A percentile compares a stretch with the other conserved stretches of the same genome.
Evolutionary conservation across 306 rosid genomes (phyloP).

Genomic region (Cicer judaicum): DNA sequence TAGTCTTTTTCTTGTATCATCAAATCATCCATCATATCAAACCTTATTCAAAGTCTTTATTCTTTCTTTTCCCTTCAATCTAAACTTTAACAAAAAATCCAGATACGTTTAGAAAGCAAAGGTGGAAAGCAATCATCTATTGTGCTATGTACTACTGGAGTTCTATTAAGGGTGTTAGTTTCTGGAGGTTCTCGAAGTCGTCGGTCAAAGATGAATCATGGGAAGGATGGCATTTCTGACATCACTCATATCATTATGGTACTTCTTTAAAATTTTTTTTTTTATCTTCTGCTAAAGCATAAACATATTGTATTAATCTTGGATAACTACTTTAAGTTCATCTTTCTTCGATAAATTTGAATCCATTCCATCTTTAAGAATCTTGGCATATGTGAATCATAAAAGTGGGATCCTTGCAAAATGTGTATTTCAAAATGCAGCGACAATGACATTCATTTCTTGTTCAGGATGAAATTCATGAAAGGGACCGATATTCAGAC

Average conservation of each 20-base stretch:
- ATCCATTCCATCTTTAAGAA: conserved; percentile 5
- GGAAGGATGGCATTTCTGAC: conserved; percentile 51
- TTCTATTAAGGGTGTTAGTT: conserved; percentile 79
- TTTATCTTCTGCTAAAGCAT: conserved; percentile 26
- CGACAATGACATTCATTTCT: conserved; percentile 41
- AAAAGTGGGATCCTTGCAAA: conserved; percentile 29
- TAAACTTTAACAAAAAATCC: conserved; percentile 37
- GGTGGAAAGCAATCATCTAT: conserved; percentile 88
- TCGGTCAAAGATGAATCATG: conserved; percentile 40
- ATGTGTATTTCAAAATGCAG: conserved; percentile 26
- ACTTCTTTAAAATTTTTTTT: conserved; percentile 37
- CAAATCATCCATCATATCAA: not conserved
- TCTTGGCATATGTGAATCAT: conserved; percentile 34
- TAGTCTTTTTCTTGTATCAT: not conserved
- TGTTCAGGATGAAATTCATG: conserved; percentile 96
- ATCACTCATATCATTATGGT: conserved; percentile 96
- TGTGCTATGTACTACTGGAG: conserved; percentile 89
- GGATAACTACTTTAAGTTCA: conserved; percentile 3
- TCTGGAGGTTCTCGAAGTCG: conserved; percentile 51
- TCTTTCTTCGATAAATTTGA: conserved; percentile 20
- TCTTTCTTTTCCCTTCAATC: not conserved
- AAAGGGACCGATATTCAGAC: conserved; percentile 93
- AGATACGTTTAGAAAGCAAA: conserved; percentile 89
- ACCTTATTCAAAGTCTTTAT: conserved; percentile 19
- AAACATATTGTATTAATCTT: conserved; percentile 23